Base-by-base conservation (phyloP, 768 basidiomycete species). In the Mycena polygramma region DNA sequence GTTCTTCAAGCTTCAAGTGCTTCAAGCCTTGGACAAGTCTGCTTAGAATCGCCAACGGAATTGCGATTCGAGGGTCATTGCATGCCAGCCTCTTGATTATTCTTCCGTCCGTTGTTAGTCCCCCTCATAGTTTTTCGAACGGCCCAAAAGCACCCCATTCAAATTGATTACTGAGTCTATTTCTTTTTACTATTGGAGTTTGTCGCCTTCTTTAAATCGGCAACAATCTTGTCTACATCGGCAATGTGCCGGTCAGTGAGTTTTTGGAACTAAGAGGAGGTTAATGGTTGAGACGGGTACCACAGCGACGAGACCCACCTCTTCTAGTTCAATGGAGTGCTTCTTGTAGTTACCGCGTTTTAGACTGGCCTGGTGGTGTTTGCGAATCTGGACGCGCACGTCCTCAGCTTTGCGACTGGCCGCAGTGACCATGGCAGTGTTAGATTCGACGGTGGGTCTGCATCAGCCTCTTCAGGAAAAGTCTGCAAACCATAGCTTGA, bases 381-480 rank as follows among this genome's bases (percentile, higher is more conserved):
- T 91, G 51, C 94, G 91, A 22, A 95, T 84, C 70, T 93, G 93
- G 19, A 90, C 85, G 13, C 93, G 91, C 2, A 89, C 85, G 15
- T 94, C 93, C 77, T 96, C 94, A 1, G 92, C 89, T 76, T 90
- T 87, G 30, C 89, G 88, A 45, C 86, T 84, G 0, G 91, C 90
- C 13, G 81, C 82, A 0, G 84, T 82, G 60, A 88, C 86, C 15
- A 93, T 79, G 1, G 86, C 85, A 24, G 82, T 83, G 17, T 92
- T 87, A 0, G 91, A 87, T 52, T 95, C 94, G 7, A 94, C 87
- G 0, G 94, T 96, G 0, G 93, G 92, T 72, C 94, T 96, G 57
- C 8, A 15, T n/a, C 24, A 15, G 11, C 1, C 24, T 26, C 3
- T 22, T 26, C 45, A 41, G 8, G 14, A 37, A 11, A 14, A 46